Percentiles rank a stretch among this genome's conserved stretches.
These are phyloP conservation scores for Omphalea diandra DNA, from an alignment of 441 rosid genomes.

Conservation along the genomic window DNA sequence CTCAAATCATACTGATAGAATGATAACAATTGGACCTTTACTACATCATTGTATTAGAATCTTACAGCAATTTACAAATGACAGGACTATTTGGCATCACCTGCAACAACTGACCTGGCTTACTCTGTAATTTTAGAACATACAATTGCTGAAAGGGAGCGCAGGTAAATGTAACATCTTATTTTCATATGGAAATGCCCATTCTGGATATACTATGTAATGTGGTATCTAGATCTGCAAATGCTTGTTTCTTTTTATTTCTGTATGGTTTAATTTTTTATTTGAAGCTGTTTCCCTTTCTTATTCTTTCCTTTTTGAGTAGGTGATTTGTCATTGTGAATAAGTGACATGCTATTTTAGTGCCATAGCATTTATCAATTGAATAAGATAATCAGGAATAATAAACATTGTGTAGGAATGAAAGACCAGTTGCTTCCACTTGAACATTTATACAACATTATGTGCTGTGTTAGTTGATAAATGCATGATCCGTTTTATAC, in stretches of 20 bases:
- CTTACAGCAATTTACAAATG: slow-evolving; percentile 30
- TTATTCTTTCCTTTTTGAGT: background rate
- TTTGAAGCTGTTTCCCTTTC: background rate
- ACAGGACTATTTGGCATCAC: slow-evolving; percentile 89
- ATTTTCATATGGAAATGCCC: background rate
- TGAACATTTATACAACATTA: background rate
- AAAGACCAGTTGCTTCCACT: background rate
- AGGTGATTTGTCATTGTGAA: background rate
- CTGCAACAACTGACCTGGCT: slow-evolving; percentile 82
- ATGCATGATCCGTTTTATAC: background rate
- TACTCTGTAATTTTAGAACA: slow-evolving; percentile 89
- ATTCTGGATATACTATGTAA: background rate
- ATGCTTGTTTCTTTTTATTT: background rate
- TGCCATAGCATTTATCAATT: background rate
- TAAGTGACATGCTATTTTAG: background rate
- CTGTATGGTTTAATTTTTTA: background rate
- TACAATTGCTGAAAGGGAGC: slow-evolving; percentile 94
- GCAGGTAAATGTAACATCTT: slow-evolving; percentile 57
- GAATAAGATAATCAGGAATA: background rate
- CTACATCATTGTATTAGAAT: slow-evolving; percentile 11
- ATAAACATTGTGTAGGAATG: background rate
- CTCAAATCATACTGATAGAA: background rate
- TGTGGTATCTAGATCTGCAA: background rate
- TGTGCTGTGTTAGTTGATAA: background rate
- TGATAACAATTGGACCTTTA: slow-evolving; percentile 1